phyloP scores from a whole-genome alignment of 148 eudicot genomes.

The Rhododendron mucronatum region DNA sequence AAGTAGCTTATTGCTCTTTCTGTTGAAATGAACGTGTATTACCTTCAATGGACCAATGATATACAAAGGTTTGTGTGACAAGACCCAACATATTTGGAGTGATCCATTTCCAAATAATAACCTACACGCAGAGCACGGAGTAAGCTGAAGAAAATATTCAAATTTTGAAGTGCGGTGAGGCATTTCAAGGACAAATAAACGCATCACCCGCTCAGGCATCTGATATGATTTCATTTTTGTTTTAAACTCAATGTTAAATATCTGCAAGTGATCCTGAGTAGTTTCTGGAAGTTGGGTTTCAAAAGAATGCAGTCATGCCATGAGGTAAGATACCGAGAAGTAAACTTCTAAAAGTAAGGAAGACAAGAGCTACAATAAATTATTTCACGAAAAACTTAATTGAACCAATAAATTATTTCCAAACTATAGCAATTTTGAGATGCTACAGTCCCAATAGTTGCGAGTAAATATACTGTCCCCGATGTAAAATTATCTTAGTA shows the following conservation, averaged over 20 bases:
- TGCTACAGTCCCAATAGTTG: neutral
- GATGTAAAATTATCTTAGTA: neutral
- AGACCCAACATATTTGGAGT: conserved; percentile 79
- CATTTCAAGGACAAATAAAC: neutral
- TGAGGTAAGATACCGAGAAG: conserved; percentile 4
- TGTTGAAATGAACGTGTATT: neutral
- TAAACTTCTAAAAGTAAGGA: neutral
- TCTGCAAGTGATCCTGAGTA: conserved; percentile 92
- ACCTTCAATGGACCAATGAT: conserved; percentile 97
- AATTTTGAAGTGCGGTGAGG: neutral
- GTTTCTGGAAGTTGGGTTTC: conserved; percentile 95
- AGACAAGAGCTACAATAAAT: neutral
- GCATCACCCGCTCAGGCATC: conserved; percentile 86
- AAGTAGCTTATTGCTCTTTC: too few relatives aligned
- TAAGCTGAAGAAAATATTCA: neutral
- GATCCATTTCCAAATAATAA: conserved; percentile 80
- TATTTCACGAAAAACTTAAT: neutral
- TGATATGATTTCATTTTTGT: conserved; percentile 88
- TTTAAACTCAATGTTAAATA: conserved; percentile 90
- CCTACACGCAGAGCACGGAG: conserved; percentile 25
- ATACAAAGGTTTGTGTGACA: conserved; percentile 78
- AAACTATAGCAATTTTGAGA: neutral
- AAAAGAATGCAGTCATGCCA: conserved; percentile 16
- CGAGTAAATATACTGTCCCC: neutral
- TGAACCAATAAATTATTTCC: too few relatives aligned